Evolutionary conservation across 257 asterid genomes (phyloP).

Genomic region (Nicotiana attenuata): DNA sequence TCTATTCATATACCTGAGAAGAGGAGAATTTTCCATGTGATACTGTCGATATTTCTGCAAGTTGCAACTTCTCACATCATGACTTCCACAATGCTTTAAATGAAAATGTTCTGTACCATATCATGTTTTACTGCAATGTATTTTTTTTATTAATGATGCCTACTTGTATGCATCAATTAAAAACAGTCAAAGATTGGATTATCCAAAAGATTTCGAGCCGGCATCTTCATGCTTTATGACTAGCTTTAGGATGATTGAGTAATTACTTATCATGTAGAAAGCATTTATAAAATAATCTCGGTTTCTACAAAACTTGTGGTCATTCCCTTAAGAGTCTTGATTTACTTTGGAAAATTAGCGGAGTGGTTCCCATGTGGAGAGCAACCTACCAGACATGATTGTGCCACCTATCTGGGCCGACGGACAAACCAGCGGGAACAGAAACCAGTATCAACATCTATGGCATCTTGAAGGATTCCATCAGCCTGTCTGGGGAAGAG

Average conservation of each 20-base stretch:
- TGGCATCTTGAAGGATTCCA: slow-evolving; percentile 57
- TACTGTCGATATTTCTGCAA: neutral
- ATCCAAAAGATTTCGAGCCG: neutral
- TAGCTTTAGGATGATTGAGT: neutral
- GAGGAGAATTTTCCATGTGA: neutral
- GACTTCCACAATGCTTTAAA: neutral
- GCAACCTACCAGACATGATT: slow-evolving; percentile 42
- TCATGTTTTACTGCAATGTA: neutral
- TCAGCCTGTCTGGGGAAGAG: slow-evolving; percentile 51
- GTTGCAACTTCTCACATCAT: neutral
- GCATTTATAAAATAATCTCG: neutral
- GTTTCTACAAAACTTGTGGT: neutral
- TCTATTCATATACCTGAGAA: neutral
- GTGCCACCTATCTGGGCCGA: slow-evolving; percentile 57
- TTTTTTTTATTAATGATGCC: neutral
- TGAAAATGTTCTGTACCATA: neutral
- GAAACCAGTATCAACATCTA: slow-evolving; percentile 56
- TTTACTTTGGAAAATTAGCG: slow-evolving; percentile 17
- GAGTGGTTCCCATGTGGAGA: slow-evolving; percentile 49
- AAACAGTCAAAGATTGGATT: neutral
- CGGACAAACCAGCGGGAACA: slow-evolving; percentile 46
- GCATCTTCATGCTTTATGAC: neutral
- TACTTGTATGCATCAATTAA: neutral
- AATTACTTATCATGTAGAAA: neutral
- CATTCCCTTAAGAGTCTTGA: neutral